Percentiles rank a stretch among this genome's conserved stretches.
Evolutionary conservation across 768 basidiomycete genomes (phyloP).

Genomic region (Sutorius australiensis): DNA sequence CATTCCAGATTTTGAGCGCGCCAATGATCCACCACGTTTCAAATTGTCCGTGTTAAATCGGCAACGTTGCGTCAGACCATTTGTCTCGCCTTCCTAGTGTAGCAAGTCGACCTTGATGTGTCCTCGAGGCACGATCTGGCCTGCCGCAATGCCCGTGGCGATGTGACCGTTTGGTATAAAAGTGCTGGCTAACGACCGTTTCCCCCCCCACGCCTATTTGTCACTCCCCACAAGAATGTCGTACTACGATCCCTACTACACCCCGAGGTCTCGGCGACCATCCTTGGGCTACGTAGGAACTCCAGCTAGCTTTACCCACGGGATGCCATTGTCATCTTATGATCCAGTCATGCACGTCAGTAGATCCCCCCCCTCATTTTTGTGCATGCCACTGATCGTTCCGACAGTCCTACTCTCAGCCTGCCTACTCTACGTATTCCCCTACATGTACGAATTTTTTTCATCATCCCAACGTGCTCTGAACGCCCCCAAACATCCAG

Average conservation of each 20-base stretch:
- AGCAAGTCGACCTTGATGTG: constrained; percentile 19
- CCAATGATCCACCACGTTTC: constrained; percentile 15
- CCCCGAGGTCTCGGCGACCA: constrained; percentile 30
- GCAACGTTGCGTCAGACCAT: constrained; percentile 9
- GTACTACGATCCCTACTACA: constrained; percentile 42
- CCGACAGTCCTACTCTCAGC: constrained; percentile 37
- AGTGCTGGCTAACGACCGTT: not conserved
- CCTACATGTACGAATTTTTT: constrained; percentile 36
- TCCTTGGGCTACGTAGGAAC: constrained; percentile 34
- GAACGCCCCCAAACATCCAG: constrained; percentile 24
- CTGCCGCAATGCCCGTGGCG: constrained; percentile 17
- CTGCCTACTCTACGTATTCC: constrained; percentile 46
- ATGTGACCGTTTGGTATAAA: constrained; percentile 25
- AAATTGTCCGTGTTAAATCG: constrained; percentile 20
- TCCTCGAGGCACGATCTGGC: constrained; percentile 28
- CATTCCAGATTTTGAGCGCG: constrained; percentile 1
- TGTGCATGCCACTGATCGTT: constrained; percentile 4
- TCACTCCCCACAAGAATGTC: constrained; percentile 32
- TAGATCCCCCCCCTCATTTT: not conserved
- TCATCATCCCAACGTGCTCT: not conserved
- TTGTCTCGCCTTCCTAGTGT: constrained; percentile 14
- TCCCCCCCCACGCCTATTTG: constrained; percentile 7
- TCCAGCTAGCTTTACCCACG: constrained; percentile 8
- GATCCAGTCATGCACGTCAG: constrained; percentile 43
- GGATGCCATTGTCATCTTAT: constrained; percentile 39